These are phyloP conservation scores for Oryza glumipatula DNA, from an alignment of 176 grass and related monocot genomes.

Conservation along the genomic window DNA sequence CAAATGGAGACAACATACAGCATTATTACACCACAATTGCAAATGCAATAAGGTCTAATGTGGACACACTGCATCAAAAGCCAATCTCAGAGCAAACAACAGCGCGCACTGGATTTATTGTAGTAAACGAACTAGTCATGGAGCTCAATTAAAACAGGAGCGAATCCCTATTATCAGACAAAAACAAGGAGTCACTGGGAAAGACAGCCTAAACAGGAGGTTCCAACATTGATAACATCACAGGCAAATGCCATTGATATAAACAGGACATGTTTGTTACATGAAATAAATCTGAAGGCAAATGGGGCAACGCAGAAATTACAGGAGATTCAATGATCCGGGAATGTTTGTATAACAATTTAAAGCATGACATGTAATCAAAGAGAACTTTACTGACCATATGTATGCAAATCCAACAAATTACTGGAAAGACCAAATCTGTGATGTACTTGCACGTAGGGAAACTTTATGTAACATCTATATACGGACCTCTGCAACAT, in stretches of 20 bases:
- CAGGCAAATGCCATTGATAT: neutral
- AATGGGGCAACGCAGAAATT: neutral
- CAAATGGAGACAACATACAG: too few species aligned
- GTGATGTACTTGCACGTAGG: neutral
- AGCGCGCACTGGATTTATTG: too few species aligned
- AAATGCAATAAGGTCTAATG: too few species aligned
- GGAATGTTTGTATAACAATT: neutral
- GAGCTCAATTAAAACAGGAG: too few species aligned
- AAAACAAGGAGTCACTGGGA: too few species aligned
- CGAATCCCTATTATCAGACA: too few species aligned
- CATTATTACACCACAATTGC: too few species aligned
- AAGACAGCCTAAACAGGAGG: neutral
- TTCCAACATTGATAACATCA: neutral
- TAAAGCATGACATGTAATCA: neutral
- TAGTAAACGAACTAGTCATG: too few species aligned
- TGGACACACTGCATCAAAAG: too few species aligned
- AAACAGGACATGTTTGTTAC: neutral
- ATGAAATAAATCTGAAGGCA: neutral
- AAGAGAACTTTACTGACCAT: neutral
- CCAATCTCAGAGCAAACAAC: too few species aligned
- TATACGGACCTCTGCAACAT: conserved; percentile 24
- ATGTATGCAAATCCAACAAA: neutral
- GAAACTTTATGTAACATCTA: neutral
- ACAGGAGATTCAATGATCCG: neutral
- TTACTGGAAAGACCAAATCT: conserved; percentile 5